Base-by-base conservation (phyloP, 1,284 basidiomycete species). In the Cutaneotrichosporon dermatis region DNA sequence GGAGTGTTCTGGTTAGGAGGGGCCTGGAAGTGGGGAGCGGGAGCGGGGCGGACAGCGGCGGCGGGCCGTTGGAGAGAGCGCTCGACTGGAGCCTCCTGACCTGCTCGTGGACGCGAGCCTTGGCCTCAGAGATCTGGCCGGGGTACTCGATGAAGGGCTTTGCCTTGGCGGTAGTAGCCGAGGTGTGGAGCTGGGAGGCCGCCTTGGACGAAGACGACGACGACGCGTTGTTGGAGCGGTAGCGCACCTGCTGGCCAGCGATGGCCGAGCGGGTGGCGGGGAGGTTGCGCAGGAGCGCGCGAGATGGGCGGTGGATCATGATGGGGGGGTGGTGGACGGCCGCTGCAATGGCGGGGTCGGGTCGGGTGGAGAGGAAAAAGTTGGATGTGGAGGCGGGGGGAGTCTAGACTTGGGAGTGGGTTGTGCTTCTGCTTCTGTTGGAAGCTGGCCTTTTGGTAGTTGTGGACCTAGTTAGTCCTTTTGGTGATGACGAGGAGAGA, bases 51-150 rank as follows among this genome's bases (percentile, higher is more conserved):
- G 50, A 82, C 81, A 80, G 83, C 76, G n/a, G 83, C 83, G 51
- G 86, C 81, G 43, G 25, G 25, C 81, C 80, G 55, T 86, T 86
- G 60, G 75, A 73, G 36, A 74, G 79, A n/a, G 80, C 73, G 10
- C 86, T 83, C 11, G 86, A 83, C 75, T 87, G 88, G 70, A 91
- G 83, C 67, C 84, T 82, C 66, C 83, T 72, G 11, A 81, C 80
- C 73, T 82, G 85, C 70, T 89, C 88, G 67, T 84, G 80, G 53
- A 91, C 86, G 76, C 89, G 85, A 49, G 70, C 70, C 67, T 79
- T 79, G 41, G 76, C 79, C 58, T 80, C 79, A 40, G 76, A 62
- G 37, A 70, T 72, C 54, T 59, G 57, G 34, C 58, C 54, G 50
- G 41, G 50, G 53, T 57, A 65, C 55, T 63, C 64, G 61, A 65